These are phyloP conservation scores for Lactarius indigo DNA, from an alignment of 768 basidiomycete species.

Conservation along the genomic window DNA sequence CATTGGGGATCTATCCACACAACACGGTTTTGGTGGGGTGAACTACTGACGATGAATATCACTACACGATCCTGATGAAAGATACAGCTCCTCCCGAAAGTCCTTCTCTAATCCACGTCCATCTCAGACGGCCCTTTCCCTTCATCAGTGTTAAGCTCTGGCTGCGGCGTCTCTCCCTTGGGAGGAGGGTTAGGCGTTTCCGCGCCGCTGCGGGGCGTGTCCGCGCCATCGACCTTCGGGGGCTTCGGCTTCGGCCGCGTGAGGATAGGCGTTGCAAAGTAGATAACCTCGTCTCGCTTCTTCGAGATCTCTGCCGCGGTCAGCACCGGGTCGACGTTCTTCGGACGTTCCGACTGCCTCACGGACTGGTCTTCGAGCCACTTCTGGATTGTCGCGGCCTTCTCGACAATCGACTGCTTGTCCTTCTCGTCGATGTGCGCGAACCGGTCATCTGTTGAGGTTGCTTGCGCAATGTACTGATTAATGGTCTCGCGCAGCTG, in stretches of 20 bases:
- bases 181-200: constrained; percentile 50
- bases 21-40: not conserved
- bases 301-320: constrained; percentile 79
- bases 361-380: constrained; percentile 94
- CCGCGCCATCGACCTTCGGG: constrained; percentile 58
- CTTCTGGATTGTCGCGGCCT: constrained; percentile 83
- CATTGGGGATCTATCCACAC: not conserved
- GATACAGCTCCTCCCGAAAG: constrained; percentile 5
- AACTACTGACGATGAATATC: constrained; percentile 16
- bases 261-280: constrained; percentile 86
- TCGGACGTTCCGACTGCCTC: constrained; percentile 81
- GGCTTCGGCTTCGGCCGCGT: constrained; percentile 91
- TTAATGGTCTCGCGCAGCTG: constrained; percentile 86
- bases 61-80: constrained; percentile 10
- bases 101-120: constrained; percentile 67
- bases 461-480: constrained; percentile 79
- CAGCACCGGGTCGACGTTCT: constrained; percentile 85
- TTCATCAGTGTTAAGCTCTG: constrained; percentile 38
- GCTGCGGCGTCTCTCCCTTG: constrained; percentile 33
- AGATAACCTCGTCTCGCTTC: constrained; percentile 90
- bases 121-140: constrained; percentile 58
- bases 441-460: constrained; percentile 79
- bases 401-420: constrained; percentile 82
- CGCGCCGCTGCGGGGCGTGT: constrained; percentile 67
- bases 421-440: constrained; percentile 89